These are phyloP conservation scores for Domatiomyces catenatus DNA, from an alignment of 2,329 filamentous ascomycete species.

Conservation along the genomic window DNA sequence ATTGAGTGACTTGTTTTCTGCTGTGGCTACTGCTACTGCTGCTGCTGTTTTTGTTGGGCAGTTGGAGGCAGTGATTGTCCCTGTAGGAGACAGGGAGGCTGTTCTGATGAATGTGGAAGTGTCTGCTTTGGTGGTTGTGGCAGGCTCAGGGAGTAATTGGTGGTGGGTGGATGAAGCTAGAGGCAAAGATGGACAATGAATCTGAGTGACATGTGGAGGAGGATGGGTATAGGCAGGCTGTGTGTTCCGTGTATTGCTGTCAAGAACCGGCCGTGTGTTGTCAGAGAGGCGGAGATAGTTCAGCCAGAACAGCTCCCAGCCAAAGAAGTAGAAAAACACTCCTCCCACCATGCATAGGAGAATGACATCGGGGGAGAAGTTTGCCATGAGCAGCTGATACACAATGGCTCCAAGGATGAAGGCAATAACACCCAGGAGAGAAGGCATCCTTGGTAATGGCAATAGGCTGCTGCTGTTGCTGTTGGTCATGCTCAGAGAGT, in stretches of 20 bases:
- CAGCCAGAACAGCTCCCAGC: background rate
- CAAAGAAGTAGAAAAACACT: background rate
- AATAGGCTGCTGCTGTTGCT: background rate
- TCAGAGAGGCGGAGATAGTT: background rate
- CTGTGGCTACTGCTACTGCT: background rate
- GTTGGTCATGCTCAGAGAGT: background rate
- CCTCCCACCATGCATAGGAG: background rate
- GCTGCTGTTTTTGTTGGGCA: background rate
- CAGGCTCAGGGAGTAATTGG: background rate
- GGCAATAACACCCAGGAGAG: background rate
- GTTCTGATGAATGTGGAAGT: background rate
- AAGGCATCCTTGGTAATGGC: background rate
- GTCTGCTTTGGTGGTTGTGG: background rate
- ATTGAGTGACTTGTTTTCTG: background rate
- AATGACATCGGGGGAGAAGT: background rate
- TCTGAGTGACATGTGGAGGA: background rate
- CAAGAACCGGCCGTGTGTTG: background rate
- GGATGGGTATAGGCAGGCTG: background rate
- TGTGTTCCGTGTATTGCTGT: background rate
- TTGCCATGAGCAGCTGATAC: background rate
- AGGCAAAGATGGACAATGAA: background rate
- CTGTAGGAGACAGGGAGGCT: background rate
- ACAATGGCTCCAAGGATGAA: background rate
- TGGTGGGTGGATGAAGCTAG: background rate
- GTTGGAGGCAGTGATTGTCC: background rate